Percentiles rank a stretch among this genome's conserved stretches.
Evolutionary conservation across 148 eudicot species (phyloP).

Genomic region (Arctostaphylos glauca): DNA sequence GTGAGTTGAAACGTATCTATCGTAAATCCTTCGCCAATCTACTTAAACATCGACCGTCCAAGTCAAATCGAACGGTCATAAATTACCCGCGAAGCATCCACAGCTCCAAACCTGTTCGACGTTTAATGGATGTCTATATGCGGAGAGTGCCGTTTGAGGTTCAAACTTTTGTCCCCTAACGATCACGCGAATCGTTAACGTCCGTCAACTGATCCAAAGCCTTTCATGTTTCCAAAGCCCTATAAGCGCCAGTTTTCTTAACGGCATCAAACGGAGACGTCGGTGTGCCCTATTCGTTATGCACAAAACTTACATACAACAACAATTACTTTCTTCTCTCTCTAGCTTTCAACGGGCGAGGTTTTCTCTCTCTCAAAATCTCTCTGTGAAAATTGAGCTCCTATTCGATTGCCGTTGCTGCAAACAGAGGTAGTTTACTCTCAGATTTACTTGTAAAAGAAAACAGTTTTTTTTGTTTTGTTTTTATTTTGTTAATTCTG

Average conservation of each 20-base stretch:
- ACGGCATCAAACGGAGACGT: constrained; percentile 65
- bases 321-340: constrained; percentile 4
- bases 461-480: not conserved
- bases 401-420: constrained; percentile 31
- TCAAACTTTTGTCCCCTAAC: constrained; percentile 47
- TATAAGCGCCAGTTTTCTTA: constrained; percentile 18
- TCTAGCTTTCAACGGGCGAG: constrained; percentile 61
- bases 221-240: not conserved
- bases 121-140: constrained; percentile 24
- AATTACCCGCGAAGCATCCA: constrained; percentile 25
- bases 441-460: not conserved
- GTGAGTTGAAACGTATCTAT: constrained; percentile 18
- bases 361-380: constrained; percentile 23
- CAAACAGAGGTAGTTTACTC: constrained; percentile 10
- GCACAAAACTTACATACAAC: constrained; percentile 19
- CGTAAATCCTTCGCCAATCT: not conserved
- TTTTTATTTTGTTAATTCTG: not conserved
- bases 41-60: constrained; percentile 2
- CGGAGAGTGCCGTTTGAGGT: constrained; percentile 68
- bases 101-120: constrained; percentile 11
- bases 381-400: constrained; percentile 22
- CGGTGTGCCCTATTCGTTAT: constrained; percentile 67
- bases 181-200: constrained; percentile 33
- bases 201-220: constrained; percentile 19
- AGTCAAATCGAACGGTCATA: constrained; percentile 29